Evolutionary conservation across 306 rosid genomes (phyloP).

Genomic region (Cucurbita ficifolia): DNA sequence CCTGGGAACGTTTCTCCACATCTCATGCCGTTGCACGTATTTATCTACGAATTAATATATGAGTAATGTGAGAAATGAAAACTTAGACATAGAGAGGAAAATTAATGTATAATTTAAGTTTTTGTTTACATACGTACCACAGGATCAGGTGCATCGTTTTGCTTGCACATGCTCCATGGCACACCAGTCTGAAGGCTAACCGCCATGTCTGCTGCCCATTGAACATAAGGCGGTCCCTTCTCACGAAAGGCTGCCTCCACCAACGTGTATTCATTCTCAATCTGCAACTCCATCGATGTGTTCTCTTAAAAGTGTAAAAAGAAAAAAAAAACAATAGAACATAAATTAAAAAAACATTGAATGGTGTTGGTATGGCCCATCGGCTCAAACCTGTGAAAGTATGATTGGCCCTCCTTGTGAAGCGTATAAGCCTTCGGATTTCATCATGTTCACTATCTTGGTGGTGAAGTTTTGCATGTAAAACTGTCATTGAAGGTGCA

Average conservation of each 20-base stretch:
- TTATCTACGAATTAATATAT: conserved; percentile 23
- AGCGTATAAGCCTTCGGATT: conserved; percentile 55
- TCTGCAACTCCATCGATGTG: conserved; percentile 22
- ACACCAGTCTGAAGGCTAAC: conserved; percentile 70
- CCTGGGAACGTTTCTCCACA: conserved; percentile 70
- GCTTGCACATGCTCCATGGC: conserved; percentile 92
- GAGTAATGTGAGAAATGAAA: neutral
- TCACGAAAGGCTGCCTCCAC: conserved; percentile 41
- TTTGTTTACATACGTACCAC: conserved; percentile 28
- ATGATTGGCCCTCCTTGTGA: conserved; percentile 90
- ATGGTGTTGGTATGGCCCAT: neutral
- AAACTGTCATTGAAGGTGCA: conserved; percentile 23
- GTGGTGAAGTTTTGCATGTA: conserved; percentile 60
- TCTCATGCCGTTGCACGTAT: conserved; percentile 56
- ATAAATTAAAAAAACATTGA: neutral
- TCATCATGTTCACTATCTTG: conserved; percentile 60
- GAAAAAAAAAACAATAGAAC: no score
- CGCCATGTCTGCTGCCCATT: conserved; percentile 81
- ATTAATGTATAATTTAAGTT: neutral
- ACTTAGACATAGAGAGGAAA: neutral
- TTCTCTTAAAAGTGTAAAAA: neutral
- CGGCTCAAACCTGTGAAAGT: conserved; percentile 55
- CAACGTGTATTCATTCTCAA: conserved; percentile 66
- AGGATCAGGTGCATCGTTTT: conserved; percentile 78
- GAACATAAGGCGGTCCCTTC: conserved; percentile 48